A percentile compares a stretch with the other conserved stretches of the same genome.
Conservation (phyloP, 257 asterid species). For the Nicotiana undulata region DNA sequence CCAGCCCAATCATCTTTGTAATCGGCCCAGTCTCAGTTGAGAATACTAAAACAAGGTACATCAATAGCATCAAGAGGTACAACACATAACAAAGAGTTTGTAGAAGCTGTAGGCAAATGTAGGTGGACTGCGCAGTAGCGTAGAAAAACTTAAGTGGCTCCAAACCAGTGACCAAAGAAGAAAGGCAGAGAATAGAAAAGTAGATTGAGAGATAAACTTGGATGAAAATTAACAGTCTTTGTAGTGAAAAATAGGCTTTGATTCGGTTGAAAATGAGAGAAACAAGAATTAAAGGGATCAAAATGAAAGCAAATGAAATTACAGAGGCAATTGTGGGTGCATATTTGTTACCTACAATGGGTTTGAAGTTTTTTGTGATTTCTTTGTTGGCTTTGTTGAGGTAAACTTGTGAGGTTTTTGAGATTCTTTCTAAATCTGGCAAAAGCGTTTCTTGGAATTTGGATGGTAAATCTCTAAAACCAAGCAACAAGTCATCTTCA, state of each 20-base stretch:
- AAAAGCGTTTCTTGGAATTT: conserved; percentile 67
- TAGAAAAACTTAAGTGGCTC: conserved; percentile 85
- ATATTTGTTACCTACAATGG: conserved; percentile 74
- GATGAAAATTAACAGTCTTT: conserved; percentile 68
- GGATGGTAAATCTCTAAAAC: conserved; percentile 54
- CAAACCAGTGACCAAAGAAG: conserved; percentile 64
- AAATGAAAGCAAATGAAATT: conserved; percentile 57
- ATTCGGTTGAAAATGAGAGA: conserved; percentile 62
- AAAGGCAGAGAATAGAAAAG: conserved; percentile 66
- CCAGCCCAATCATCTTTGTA: conserved; percentile 63
- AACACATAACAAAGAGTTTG: conserved; percentile 65
- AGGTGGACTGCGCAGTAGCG: conserved; percentile 81
- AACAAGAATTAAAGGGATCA: conserved; percentile 65
- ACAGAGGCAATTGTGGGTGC: conserved; percentile 67
- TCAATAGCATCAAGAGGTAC: conserved; percentile 77
- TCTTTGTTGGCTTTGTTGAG: conserved; percentile 63
- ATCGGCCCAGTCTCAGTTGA: conserved; percentile 58
- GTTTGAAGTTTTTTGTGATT: conserved; percentile 68
- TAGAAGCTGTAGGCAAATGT: conserved; percentile 60
- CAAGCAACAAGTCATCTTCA: conserved; percentile 55
- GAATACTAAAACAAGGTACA: conserved; percentile 75
- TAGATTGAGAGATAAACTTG: conserved; percentile 76
- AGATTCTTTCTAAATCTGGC: conserved; percentile 74
- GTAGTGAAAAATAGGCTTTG: conserved; percentile 81
- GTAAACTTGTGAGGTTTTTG: conserved; percentile 58